These are phyloP conservation scores for Fraxinus velutina DNA, from an alignment of 305 asterid species.

Conservation along the genomic window DNA sequence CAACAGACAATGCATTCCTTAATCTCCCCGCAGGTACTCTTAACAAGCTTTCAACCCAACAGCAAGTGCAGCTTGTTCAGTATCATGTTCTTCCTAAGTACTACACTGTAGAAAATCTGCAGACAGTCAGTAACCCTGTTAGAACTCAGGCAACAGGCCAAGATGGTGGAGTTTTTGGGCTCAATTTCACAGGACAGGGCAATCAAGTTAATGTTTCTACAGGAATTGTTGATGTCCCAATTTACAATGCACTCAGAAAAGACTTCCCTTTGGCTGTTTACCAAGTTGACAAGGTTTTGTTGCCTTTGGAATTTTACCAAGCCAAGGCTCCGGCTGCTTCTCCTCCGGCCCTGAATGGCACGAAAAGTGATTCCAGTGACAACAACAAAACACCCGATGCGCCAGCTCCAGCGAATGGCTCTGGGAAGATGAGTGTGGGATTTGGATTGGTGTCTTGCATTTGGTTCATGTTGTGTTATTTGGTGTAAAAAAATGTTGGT, in stretches of 20 bases:
- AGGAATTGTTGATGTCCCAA: slow-evolving; percentile 38
- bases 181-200: slow-evolving; percentile 47
- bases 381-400: not conserved
- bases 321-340: slow-evolving; percentile 41
- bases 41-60: slow-evolving; percentile 57
- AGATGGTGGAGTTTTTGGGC: slow-evolving; percentile 50
- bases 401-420: slow-evolving; percentile 19
- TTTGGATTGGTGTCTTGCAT: slow-evolving; percentile 39
- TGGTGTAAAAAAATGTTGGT: not conserved
- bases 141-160: slow-evolving; percentile 69
- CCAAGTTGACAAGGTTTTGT: slow-evolving; percentile 65
- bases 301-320: slow-evolving; percentile 48
- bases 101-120: slow-evolving; percentile 48
- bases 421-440: slow-evolving; percentile 37
- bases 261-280: slow-evolving; percentile 68
- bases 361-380: slow-evolving; percentile 27
- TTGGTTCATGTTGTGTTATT: slow-evolving; percentile 21
- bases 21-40: slow-evolving; percentile 74
- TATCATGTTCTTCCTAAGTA: slow-evolving; percentile 64
- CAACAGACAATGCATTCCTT: slow-evolving; percentile 74
- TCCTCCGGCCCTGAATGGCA: slow-evolving; percentile 23
- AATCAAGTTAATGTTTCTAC: slow-evolving; percentile 66
- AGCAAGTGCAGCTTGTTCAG: slow-evolving; percentile 57
- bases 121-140: slow-evolving; percentile 77
- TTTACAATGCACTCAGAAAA: slow-evolving; percentile 50